Percentiles rank a stretch among this genome's conserved stretches.
These are phyloP conservation scores for Coniferiporia sulphurascens DNA, from an alignment of 1,284 basidiomycete genomes.

Conservation along the genomic window DNA sequence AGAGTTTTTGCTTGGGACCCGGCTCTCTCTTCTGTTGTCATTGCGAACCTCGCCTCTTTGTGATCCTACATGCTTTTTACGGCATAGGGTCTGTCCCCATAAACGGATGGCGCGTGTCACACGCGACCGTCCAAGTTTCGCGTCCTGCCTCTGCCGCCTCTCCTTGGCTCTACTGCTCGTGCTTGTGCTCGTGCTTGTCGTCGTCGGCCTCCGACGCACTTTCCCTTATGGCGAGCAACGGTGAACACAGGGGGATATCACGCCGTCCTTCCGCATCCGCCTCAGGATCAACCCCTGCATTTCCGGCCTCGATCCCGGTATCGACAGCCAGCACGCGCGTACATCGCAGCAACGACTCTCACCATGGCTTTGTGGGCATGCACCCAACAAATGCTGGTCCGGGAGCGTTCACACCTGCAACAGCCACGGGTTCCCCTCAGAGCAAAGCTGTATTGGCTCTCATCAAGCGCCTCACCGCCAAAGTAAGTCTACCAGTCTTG, in stretches of 20 bases:
- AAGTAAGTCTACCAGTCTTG: slow-evolving; percentile 36
- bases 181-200: neutral
- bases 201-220: neutral
- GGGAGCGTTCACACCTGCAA: slow-evolving; percentile 26
- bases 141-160: neutral
- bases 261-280: slow-evolving; percentile 15
- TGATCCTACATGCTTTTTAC: neutral
- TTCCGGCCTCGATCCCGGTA: slow-evolving; percentile 15
- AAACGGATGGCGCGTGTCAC: slow-evolving; percentile 6
- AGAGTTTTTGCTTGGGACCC: no score
- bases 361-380: slow-evolving; percentile 36
- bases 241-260: slow-evolving; percentile 12
- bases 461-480: slow-evolving; percentile 68
- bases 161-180: neutral
- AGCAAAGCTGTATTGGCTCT: slow-evolving; percentile 69
- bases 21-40: no score
- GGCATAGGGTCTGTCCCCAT: neutral
- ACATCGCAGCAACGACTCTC: slow-evolving; percentile 48
- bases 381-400: slow-evolving; percentile 28
- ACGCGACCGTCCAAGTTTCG: slow-evolving; percentile 5
- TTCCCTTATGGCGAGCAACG: slow-evolving; percentile 12
- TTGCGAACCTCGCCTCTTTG: no score
- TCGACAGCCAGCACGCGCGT: slow-evolving; percentile 32
- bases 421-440: slow-evolving; percentile 44
- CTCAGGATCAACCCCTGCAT: neutral